These are phyloP conservation scores for Lactarius deliciosus DNA, from an alignment of 768 basidiomycete genomes.

Conservation along the genomic window DNA sequence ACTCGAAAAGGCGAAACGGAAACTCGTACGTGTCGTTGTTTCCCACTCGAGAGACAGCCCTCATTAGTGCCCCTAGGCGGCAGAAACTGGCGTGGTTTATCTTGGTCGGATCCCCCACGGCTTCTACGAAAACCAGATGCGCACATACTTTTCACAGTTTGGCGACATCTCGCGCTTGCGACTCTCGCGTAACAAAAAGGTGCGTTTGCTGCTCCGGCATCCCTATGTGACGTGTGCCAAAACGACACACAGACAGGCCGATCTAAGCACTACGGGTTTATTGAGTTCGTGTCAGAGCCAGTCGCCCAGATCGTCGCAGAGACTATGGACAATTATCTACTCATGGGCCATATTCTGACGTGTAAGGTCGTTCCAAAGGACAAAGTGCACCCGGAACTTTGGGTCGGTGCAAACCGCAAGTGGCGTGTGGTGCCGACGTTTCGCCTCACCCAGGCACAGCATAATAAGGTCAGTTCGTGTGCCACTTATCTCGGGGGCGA, in stretches of 20 bases:
- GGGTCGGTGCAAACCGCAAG: slow-evolving; percentile 96
- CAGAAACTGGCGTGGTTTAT: slow-evolving; percentile 81
- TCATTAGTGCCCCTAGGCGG: slow-evolving; percentile 41
- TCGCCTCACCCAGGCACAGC: slow-evolving; percentile 65
- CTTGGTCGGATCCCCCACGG: slow-evolving; percentile 93
- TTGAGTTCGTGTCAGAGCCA: slow-evolving; percentile 87
- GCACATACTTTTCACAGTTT: slow-evolving; percentile 92
- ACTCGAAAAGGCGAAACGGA: slow-evolving; percentile 52
- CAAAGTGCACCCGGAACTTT: slow-evolving; percentile 87
- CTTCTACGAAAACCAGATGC: slow-evolving; percentile 94
- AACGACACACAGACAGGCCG: slow-evolving; percentile 67
- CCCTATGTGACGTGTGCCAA: neutral
- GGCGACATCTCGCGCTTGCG: slow-evolving; percentile 86
- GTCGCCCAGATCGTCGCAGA: slow-evolving; percentile 96
- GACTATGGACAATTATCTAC: slow-evolving; percentile 98
- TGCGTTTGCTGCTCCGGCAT: slow-evolving; percentile 31
- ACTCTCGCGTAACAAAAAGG: slow-evolving; percentile 93
- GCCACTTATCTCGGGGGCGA: neutral
- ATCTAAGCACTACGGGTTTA: slow-evolving; percentile 96
- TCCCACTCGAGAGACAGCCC: neutral
- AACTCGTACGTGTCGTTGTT: slow-evolving; percentile 53
- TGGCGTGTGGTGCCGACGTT: slow-evolving; percentile 77
- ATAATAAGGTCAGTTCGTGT: slow-evolving; percentile 68
- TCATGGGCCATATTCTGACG: slow-evolving; percentile 89
- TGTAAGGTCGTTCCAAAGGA: slow-evolving; percentile 91